Conservation (phyloP, 2,329 filamentous ascomycete genomes). For the Arthrinium phaeospermum region DNA sequence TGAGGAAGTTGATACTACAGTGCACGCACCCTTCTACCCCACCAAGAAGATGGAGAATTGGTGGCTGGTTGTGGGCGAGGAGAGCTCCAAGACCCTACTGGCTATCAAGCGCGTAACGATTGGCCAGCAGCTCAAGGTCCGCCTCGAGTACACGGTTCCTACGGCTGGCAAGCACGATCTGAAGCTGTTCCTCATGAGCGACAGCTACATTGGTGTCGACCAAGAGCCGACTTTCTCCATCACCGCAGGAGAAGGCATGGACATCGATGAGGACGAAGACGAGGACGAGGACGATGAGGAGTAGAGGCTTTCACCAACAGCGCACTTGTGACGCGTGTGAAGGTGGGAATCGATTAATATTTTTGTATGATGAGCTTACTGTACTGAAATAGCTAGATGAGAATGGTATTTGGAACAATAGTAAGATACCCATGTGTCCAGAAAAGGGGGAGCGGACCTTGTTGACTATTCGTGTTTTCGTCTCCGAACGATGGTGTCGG, state of each 20-base stretch:
- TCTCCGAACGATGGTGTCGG: neutral
- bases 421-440: conserved; percentile 11
- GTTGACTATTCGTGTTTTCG: neutral
- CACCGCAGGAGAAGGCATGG: conserved; percentile 88
- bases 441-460: neutral
- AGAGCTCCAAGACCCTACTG: conserved; percentile 83
- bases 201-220: conserved; percentile 96
- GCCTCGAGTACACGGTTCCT: conserved; percentile 87
- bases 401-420: conserved; percentile 21
- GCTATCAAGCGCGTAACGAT: conserved; percentile 96
- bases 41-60: conserved; percentile 93
- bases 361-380: conserved; percentile 38
- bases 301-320: conserved; percentile 24
- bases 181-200: conserved; percentile 94
- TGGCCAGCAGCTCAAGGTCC: conserved; percentile 75
- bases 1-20: conserved; percentile 76
- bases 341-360: conserved; percentile 17
- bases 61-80: conserved; percentile 97
- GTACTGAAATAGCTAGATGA: conserved; percentile 37
- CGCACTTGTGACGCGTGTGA: neutral
- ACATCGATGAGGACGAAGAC: conserved; percentile 88
- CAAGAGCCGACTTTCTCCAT: conserved; percentile 91
- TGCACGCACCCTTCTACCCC: conserved; percentile 96
- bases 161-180: conserved; percentile 83
- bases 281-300: conserved; percentile 66